These are phyloP conservation scores for Pythium folliculosum DNA, from an alignment of 352 stramenopile species.

Conservation along the genomic window DNA sequence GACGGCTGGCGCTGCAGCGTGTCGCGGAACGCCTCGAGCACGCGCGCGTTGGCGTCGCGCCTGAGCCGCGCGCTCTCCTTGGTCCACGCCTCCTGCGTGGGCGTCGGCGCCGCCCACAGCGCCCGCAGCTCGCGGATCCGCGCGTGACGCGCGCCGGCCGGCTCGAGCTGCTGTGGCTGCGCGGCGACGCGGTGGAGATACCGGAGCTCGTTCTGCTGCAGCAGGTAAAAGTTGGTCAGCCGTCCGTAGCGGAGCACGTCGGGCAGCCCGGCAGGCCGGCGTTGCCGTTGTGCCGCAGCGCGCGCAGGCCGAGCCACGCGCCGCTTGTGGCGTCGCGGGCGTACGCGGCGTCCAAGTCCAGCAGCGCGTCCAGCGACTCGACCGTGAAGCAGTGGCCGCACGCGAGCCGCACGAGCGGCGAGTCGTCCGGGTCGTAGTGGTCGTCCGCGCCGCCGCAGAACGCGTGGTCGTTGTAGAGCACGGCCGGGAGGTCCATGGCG, in stretches of 20 bases:
- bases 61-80: slow-evolving; percentile 14
- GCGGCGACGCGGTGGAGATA: slow-evolving; percentile 10
- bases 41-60: slow-evolving; percentile 3
- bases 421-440: slow-evolving; percentile 36
- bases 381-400: slow-evolving; percentile 75
- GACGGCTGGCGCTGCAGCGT: slow-evolving; percentile 32
- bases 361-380: slow-evolving; percentile 67
- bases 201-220: slow-evolving; percentile 49
- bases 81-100: slow-evolving; percentile 10
- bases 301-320: slow-evolving; percentile 1
- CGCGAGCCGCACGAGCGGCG: slow-evolving; percentile 66
- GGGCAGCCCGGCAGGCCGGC: slow-evolving; percentile 29
- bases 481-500: slow-evolving; percentile 7
- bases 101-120: neutral
- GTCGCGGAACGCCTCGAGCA: slow-evolving; percentile 13
- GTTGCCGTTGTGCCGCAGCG: neutral
- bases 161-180: neutral
- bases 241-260: slow-evolving; percentile 51
- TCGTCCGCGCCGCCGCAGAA: slow-evolving; percentile 3
- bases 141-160: neutral
- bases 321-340: slow-evolving; percentile 10
- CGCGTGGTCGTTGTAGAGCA: slow-evolving; percentile 14
- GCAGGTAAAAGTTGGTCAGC: slow-evolving; percentile 41
- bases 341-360: slow-evolving; percentile 44
- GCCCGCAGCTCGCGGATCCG: neutral